A percentile compares a stretch with the other conserved stretches of the same genome.
phyloP scores from a whole-genome alignment of 208 protist genomes.

The Herpetomonas samuelpessoai region DNA sequence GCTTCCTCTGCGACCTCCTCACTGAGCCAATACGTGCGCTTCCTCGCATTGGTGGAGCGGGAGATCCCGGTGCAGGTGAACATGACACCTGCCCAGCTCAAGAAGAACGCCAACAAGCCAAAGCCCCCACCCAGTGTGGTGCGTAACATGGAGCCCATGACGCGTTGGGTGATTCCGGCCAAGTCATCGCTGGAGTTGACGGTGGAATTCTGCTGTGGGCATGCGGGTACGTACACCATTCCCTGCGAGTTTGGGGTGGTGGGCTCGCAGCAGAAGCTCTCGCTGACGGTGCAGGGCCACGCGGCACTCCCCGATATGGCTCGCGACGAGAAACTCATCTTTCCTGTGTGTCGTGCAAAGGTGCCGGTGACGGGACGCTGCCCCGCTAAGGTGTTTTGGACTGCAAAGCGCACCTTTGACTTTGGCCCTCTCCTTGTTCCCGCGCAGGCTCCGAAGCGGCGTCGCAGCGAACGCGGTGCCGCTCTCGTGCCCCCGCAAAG shows the following conservation, averaged over 20 bases:
- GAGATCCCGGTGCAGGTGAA: conserved; percentile 32
- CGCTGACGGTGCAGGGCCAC: conserved; percentile 39
- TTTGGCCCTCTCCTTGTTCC: conserved; percentile 94
- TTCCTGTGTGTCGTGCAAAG: conserved; percentile 46
- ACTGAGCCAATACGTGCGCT: conserved; percentile 46
- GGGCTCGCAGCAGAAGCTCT: conserved; percentile 64
- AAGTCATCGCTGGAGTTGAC: conserved; percentile 56
- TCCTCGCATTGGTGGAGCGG: conserved; percentile 68
- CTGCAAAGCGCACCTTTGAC: conserved; percentile 81
- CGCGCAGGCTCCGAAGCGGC: conserved; percentile 22
- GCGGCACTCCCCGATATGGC: conserved; percentile 84
- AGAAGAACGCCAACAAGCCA: conserved; percentile 37
- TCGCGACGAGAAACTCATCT: conserved; percentile 85
- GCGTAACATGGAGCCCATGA: conserved; percentile 55
- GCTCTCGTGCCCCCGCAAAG: background rate
- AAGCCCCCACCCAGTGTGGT: conserved; percentile 17
- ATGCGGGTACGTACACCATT: conserved; percentile 26
- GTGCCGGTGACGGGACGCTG: conserved; percentile 17
- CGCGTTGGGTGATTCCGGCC: conserved; percentile 83
- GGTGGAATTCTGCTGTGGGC: conserved; percentile 81
- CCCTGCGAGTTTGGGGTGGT: conserved; percentile 79
- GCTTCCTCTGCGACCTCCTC: background rate
- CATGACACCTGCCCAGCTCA: conserved; percentile 11
- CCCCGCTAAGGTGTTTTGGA: conserved; percentile 63
- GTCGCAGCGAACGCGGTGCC: conserved; percentile 20